These are phyloP conservation scores for Yamadazyma epiphylla DNA, from an alignment of 1,139 yeast genomes.

Conservation along the genomic window DNA sequence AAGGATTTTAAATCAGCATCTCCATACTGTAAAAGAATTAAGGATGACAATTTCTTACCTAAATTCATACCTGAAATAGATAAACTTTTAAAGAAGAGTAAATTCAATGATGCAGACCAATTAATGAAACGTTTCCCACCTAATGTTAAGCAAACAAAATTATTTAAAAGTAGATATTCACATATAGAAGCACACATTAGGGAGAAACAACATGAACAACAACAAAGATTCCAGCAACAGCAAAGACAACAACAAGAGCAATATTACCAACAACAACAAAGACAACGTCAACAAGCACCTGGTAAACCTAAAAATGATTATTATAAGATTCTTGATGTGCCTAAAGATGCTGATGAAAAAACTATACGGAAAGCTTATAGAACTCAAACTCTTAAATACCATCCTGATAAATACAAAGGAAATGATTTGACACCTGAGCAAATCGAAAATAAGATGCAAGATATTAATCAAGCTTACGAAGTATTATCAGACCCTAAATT, in stretches of 20 bases:
- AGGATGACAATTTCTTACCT: slow-evolving; percentile 37
- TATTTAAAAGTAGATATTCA: slow-evolving; percentile 28
- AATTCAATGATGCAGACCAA: slow-evolving; percentile 40
- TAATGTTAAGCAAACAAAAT: slow-evolving; percentile 36
- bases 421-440: slow-evolving; percentile 66
- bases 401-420: slow-evolving; percentile 83
- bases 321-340: slow-evolving; percentile 72
- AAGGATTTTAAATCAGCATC: slow-evolving; percentile 25
- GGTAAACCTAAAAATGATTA: slow-evolving; percentile 62
- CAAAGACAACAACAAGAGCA: slow-evolving; percentile 50
- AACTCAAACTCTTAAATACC: slow-evolving; percentile 71
- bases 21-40: slow-evolving; percentile 30
- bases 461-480: slow-evolving; percentile 91
- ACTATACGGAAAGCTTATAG: slow-evolving; percentile 83
- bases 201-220: slow-evolving; percentile 35
- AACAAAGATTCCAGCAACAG: slow-evolving; percentile 40
- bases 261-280: slow-evolving; percentile 43
- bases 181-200: slow-evolving; percentile 19
- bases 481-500: slow-evolving; percentile 65
- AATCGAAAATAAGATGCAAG: slow-evolving; percentile 83
- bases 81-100: slow-evolving; percentile 33
- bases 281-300: slow-evolving; percentile 30
- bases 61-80: slow-evolving; percentile 45
- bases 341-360: slow-evolving; percentile 63
- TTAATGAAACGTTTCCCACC: slow-evolving; percentile 26